Evolutionary conservation across 352 stramenopile genomes (phyloP), one percentile per base, ranked within the genome.

Genomic region (Peronospora farinosa): DNA sequence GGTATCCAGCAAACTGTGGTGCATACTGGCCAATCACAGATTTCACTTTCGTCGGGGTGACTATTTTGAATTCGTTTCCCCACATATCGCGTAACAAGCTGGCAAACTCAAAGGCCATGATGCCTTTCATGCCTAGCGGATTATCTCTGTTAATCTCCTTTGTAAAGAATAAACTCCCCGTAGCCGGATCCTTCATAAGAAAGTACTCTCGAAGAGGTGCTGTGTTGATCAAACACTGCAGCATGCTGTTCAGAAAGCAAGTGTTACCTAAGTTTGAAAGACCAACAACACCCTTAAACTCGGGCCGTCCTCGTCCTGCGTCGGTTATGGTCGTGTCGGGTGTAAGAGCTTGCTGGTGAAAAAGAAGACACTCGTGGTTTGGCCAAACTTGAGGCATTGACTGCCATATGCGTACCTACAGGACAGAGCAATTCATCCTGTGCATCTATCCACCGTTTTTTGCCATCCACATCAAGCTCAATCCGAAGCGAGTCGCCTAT

Each of bases 21-120:
- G 83, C 83, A 47, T 92, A 94, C 52, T 91, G 68, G 0, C 83
- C 83, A 39, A 94, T 94, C 10, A 91, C 78, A 1, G 72, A 69
- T 58, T 95, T 96, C n/a, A 94, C 55, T 16, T 78, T 65, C 1
- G 67, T 80, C 5, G 88, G 83, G 2, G 77, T 72, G 3, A 95
- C 78, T 8, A 91, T 74, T 5, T 71, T 84, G 63, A 85, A 96
- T 39, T 96, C 74, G 15, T 86, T 89, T 30, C 72, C 78, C 92
- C 95, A 99, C 64, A 99, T 95, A 41, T 96, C 83, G n/a, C 82
- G 78, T 15, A 98, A 50, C 5, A 99, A 66, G 21, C 67, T 78
- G 0, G 87, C 94, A 72, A 98, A 99, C n/a, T 96, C 88, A n/a
- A 76, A 75, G 1, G 96, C 95, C 52, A 99, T 92, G 49, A 86